Base-by-base conservation (phyloP, 2,329 filamentous ascomycete species). In the Exophiala lecanii-corni region DNA sequence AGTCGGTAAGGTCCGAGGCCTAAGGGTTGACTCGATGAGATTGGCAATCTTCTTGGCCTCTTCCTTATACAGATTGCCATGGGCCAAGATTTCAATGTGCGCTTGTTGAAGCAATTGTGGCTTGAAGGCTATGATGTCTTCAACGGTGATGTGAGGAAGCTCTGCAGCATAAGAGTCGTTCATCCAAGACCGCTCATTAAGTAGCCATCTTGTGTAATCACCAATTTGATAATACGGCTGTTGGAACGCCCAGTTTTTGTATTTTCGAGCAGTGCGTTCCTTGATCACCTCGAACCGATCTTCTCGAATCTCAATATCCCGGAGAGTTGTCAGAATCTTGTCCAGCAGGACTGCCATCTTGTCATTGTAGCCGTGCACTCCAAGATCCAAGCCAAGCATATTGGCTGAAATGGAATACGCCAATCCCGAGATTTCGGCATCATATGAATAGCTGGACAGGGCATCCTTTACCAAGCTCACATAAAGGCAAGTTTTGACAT, bases 41-140 rank as follows among this genome's bases (percentile, higher is more conserved):
- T 92, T 81, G 0, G 87, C 91, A 61, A 95, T 76, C 60, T 83
- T 84, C 41, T 96, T 71, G 0, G 88, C 89, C 59, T 98, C 92
- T 62, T 94, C 88, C 67, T 89, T 94, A 71, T 94, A 89, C 42
- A 98, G 63, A 63, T 98, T 98, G 39, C 92, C 92, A 57, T 96
- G 89, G 0, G 83, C 85, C 43, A 95, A 78, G 2, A 89, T 76
- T 63, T 98, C 92, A 50, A 96, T 83, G 57, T 94, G 85, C 54
- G 91, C 75, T 60, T 97, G 89, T 9, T 79, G 75, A 31, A 97
- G 73, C 35, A 95, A 70, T 56, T 92, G 83, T 32, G 84, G 84
- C 61, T 84, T 84, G 68, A 95, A 95, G 5, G 75, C 68, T 36
- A 81, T 76, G 28, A 96, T 78, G 47, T 87, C 83, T 17, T 86